Evolutionary conservation across 495 filamentous ascomycete genomes (phyloP).

Genomic region (Penicillium argentinense): DNA sequence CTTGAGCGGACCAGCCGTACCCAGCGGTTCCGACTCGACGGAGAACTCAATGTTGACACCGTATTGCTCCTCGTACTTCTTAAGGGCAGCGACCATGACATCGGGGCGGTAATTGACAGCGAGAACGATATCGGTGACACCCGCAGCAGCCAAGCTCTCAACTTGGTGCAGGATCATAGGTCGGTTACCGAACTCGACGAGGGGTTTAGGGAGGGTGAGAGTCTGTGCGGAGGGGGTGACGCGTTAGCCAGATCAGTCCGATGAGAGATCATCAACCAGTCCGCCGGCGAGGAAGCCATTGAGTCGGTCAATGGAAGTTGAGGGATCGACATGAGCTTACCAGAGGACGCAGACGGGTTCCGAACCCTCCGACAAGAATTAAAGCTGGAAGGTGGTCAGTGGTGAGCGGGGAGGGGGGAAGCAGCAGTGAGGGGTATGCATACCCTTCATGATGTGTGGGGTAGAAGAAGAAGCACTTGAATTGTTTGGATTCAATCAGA

Average conservation of each 20-base stretch:
- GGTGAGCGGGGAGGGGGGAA: slow-evolving; percentile 14
- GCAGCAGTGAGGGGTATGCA: slow-evolving; percentile 15
- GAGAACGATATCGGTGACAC: slow-evolving; percentile 96
- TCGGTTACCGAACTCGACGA: slow-evolving; percentile 97
- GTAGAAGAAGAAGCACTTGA: slow-evolving; percentile 12
- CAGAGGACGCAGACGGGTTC: slow-evolving; percentile 94
- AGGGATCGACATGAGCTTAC: slow-evolving; percentile 57
- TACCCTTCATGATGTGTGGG: slow-evolving; percentile 53
- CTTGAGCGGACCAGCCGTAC: slow-evolving; percentile 94
- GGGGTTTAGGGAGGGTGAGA: slow-evolving; percentile 92
- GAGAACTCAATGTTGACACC: slow-evolving; percentile 95
- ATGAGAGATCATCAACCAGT: not conserved
- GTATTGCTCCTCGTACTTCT: slow-evolving; percentile 89
- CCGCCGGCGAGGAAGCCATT: slow-evolving; percentile 11
- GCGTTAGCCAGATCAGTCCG: slow-evolving; percentile 7
- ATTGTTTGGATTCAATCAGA: slow-evolving; percentile 10
- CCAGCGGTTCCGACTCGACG: slow-evolving; percentile 91
- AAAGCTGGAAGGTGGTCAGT: slow-evolving; percentile 61
- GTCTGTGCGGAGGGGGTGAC: slow-evolving; percentile 58
- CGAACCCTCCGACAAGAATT: slow-evolving; percentile 99
- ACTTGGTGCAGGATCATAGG: slow-evolving; percentile 99
- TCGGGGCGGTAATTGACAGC: slow-evolving; percentile 99
- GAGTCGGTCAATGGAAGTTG: slow-evolving; percentile 11
- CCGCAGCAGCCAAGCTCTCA: slow-evolving; percentile 89
- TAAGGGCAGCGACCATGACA: slow-evolving; percentile 78